These are phyloP conservation scores for Saprolegnia parasitica DNA, from an alignment of 352 stramenopile genomes.

Conservation along the genomic window DNA sequence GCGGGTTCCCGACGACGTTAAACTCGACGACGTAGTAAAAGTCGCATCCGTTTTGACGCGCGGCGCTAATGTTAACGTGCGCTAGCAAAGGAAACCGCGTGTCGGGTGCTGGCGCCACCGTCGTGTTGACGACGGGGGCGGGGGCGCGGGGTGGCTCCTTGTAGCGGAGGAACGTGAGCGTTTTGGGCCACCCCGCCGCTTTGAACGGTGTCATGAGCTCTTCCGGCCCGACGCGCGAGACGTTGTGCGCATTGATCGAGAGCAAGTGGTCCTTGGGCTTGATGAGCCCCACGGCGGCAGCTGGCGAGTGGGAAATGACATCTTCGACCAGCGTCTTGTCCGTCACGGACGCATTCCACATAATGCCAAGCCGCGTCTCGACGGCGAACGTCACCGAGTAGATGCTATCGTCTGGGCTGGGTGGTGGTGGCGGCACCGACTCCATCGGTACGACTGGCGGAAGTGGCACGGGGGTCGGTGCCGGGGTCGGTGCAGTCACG, in stretches of 20 bases:
- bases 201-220: slow-evolving; percentile 4
- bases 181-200: slow-evolving; percentile 2
- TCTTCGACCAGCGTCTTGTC: slow-evolving; percentile 10
- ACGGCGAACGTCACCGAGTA: neutral
- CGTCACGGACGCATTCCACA: neutral
- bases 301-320: slow-evolving; percentile 17
- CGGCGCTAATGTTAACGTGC: neutral
- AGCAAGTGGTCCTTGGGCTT: slow-evolving; percentile 15
- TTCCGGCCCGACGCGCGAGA: neutral
- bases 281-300: neutral
- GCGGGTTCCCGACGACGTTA: slow-evolving; percentile 33
- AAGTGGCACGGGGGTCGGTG: neutral
- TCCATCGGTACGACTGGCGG: neutral
- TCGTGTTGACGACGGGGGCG: neutral
- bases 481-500: neutral
- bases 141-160: neutral
- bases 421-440: neutral
- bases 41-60: neutral
- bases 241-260: slow-evolving; percentile 8
- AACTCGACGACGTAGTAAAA: slow-evolving; percentile 70
- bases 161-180: slow-evolving; percentile 1
- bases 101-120: neutral
- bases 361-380: slow-evolving; percentile 18
- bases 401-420: slow-evolving; percentile 2
- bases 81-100: neutral